A percentile compares a stretch with the other conserved stretches of the same genome.
phyloP scores from a whole-genome alignment of 768 basidiomycete species.

The Suillus placidus region DNA sequence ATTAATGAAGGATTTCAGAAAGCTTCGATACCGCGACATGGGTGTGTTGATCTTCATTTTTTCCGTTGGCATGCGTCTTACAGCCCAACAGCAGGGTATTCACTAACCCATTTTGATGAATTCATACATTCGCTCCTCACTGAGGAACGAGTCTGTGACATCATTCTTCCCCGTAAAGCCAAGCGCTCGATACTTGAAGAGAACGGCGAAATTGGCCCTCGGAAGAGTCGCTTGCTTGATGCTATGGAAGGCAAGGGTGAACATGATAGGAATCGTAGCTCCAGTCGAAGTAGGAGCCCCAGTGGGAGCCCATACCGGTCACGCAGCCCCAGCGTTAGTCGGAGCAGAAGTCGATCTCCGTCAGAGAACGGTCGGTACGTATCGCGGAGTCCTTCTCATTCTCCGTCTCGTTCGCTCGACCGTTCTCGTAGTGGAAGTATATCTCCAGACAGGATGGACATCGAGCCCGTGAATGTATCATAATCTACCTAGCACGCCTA shows the following conservation, averaged over 20 bases:
- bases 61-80: conserved; percentile 2
- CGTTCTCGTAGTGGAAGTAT: conserved; percentile 63
- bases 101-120: conserved; percentile 88
- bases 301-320: conserved; percentile 30
- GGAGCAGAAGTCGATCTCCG: conserved; percentile 34
- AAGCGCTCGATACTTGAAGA: conserved; percentile 91
- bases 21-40: conserved; percentile 79
- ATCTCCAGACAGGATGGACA: conserved; percentile 59
- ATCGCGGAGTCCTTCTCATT: conserved; percentile 66
- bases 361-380: conserved; percentile 59
- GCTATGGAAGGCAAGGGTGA: conserved; percentile 81
- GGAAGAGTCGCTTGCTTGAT: conserved; percentile 85
- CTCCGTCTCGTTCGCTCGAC: conserved; percentile 43
- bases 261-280: conserved; percentile 43
- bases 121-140: conserved; percentile 82
- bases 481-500: conserved; percentile 22
- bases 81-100: conserved; percentile 69
- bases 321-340: conserved; percentile 25
- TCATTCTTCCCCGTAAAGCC: conserved; percentile 87
- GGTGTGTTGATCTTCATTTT: conserved; percentile 48
- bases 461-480: conserved; percentile 25
- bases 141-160: conserved; percentile 94
- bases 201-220: conserved; percentile 82
- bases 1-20: conserved; percentile 90
- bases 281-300: conserved; percentile 31